Conservation (phyloP, 805 yeast genomes). For the Kazachstania martiniae region DNA sequence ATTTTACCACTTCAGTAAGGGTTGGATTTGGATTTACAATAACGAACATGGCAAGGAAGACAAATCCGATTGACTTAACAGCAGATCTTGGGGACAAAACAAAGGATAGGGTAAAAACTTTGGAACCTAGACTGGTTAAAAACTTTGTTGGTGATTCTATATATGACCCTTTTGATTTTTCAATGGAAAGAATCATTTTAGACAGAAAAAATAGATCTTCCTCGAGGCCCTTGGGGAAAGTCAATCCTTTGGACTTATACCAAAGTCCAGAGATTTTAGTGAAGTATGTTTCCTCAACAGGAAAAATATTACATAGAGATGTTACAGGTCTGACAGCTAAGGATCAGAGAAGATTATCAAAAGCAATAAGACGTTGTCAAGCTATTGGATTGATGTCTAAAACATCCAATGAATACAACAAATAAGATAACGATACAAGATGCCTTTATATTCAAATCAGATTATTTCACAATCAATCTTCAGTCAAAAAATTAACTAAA, state of each 20-base stretch:
- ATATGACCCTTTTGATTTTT: constrained; percentile 78
- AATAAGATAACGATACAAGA: no score
- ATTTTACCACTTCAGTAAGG: no score
- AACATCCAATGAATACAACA: constrained; percentile 39
- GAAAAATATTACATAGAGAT: constrained; percentile 64
- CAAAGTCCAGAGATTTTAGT: constrained; percentile 62
- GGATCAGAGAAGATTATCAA: constrained; percentile 62
- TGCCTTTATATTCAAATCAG: no score
- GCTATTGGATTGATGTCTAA: constrained; percentile 69
- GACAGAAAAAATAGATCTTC: constrained; percentile 30
- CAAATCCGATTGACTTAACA: background rate
- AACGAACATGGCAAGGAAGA: background rate
- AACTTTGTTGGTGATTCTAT: constrained; percentile 37
- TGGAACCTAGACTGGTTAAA: constrained; percentile 23
- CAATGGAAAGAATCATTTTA: constrained; percentile 44
- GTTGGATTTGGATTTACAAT: no score
- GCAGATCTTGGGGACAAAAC: background rate
- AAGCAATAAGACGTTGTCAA: constrained; percentile 72
- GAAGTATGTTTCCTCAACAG: constrained; percentile 55
- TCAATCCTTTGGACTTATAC: constrained; percentile 62
- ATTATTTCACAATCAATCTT: no score
- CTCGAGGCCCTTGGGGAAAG: constrained; percentile 10
- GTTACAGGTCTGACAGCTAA: constrained; percentile 54
- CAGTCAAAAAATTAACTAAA: no score
- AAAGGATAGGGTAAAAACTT: constrained; percentile 4